Evolutionary conservation across 768 basidiomycete genomes (phyloP), one percentile per base, ranked within the genome.

Genomic region (Termitomyces sp.): DNA sequence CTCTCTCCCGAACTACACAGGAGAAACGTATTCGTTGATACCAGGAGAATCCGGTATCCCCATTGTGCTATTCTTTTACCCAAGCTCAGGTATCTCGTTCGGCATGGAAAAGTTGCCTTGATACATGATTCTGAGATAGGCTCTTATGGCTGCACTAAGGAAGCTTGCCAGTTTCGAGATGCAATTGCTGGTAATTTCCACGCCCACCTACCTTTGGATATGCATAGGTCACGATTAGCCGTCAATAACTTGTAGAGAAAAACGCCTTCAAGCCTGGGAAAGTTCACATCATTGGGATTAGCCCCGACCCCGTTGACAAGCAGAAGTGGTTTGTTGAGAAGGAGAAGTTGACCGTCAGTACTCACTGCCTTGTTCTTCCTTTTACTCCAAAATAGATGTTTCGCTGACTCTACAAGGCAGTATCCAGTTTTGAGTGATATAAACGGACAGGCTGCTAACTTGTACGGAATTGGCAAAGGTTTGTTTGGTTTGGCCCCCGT

Each of bases 131-230:
- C 35, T 36, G 30, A 18, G n/a, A 38, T 54, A 86, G 89, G 86
- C 6, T 83, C 89, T 2, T 86, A 76, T 53, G 91, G 88, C 5
- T 93, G 93, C 71, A 95, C 89, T 18, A 86, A 81, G 66, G 86
- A 94, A 70, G 91, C 88, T 1, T 93, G 91, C 66, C 79, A 85
- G 55, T 93, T 95, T 71, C 82, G 92, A 28, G 89, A 94, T 74
- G 90, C 90, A 3, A 72, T 90, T 46, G 81, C 76, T 38, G 83
- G 88, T 88, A 58, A 57, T 81, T 69, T 32, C 26, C 5, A 5
- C 14, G 2, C 23, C 56, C 57, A 26, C 50, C 16, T 18, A 38
- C 26, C 23, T 28, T 8, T 20, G 44, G 53, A n/a, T 35, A 49
- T 52, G 49, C 20, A 36, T 13, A 38, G 14, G 48, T 61, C 40